Conservation (phyloP, 73 alveolate species). For the Paramecium caudatum region DNA sequence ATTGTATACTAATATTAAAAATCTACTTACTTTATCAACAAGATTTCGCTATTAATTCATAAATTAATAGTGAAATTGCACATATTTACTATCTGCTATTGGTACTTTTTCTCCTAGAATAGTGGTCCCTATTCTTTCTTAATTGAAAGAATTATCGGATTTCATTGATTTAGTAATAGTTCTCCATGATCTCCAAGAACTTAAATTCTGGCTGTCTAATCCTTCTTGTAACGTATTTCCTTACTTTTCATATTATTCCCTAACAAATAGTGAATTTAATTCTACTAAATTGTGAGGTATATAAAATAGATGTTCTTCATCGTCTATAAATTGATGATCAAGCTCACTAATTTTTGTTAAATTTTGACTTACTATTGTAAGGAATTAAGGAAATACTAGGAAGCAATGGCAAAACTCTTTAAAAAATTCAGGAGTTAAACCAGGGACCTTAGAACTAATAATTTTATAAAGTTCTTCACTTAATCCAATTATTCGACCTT, state of each 20-base stretch:
- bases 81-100: neutral
- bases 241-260: slow-evolving; percentile 7
- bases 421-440: neutral
- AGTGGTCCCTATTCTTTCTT: neutral
- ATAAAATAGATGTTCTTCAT: slow-evolving; percentile 62
- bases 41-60: neutral
- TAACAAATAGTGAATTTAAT: slow-evolving; percentile 28
- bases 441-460: neutral
- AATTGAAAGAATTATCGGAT: neutral
- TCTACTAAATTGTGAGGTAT: slow-evolving; percentile 41
- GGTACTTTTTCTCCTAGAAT: slow-evolving; percentile 48
- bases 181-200: slow-evolving; percentile 70
- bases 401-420: slow-evolving; percentile 47
- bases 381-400: slow-evolving; percentile 6
- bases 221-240: slow-evolving; percentile 9
- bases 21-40: neutral
- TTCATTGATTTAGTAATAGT: neutral
- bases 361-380: neutral
- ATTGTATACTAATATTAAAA: neutral
- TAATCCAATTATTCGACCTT: slow-evolving; percentile 54
- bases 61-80: neutral
- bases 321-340: slow-evolving; percentile 52
- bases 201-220: slow-evolving; percentile 28
- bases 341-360: neutral
- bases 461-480: slow-evolving; percentile 35